phyloP scores from a whole-genome alignment of 371 early-diverging fungal genomes.

The Mortierella sp. region DNA sequence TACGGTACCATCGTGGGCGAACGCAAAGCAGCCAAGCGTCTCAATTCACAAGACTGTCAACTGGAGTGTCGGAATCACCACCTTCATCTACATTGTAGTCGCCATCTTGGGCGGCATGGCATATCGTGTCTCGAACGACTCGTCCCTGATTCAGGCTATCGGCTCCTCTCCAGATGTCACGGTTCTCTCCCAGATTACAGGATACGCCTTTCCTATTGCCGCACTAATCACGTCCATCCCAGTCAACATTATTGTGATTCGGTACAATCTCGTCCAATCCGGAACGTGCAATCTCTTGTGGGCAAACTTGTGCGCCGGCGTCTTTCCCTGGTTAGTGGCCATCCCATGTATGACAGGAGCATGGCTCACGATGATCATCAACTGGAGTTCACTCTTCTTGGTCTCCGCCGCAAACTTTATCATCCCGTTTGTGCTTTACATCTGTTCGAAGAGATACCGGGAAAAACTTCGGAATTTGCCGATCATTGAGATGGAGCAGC shows the following conservation, averaged over 20 bases:
- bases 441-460: conserved; percentile 62
- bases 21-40: conserved; percentile 60
- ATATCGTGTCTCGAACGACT: conserved; percentile 54
- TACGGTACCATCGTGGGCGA: conserved; percentile 72
- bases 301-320: conserved; percentile 58
- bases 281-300: conserved; percentile 58
- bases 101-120: conserved; percentile 68
- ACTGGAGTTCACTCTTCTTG: conserved; percentile 63
- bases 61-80: conserved; percentile 58
- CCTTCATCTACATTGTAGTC: conserved; percentile 57
- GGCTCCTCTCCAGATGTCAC: conserved; percentile 61
- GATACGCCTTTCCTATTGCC: conserved; percentile 75
- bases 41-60: conserved; percentile 61
- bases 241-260: conserved; percentile 77
- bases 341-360: conserved; percentile 60
- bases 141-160: conserved; percentile 60
- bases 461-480: conserved; percentile 25
- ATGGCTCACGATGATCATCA: conserved; percentile 48
- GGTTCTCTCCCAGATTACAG: conserved; percentile 63
- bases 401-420: conserved; percentile 77
- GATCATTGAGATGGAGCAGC: conserved; percentile 12
- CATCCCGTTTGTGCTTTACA: conserved; percentile 76
- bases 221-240: conserved; percentile 83
- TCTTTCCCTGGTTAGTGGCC: conserved; percentile 71
- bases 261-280: conserved; percentile 72